Conservation (phyloP, 2,329 filamentous ascomycete genomes). For the Diaporthe vaccinii region DNA sequence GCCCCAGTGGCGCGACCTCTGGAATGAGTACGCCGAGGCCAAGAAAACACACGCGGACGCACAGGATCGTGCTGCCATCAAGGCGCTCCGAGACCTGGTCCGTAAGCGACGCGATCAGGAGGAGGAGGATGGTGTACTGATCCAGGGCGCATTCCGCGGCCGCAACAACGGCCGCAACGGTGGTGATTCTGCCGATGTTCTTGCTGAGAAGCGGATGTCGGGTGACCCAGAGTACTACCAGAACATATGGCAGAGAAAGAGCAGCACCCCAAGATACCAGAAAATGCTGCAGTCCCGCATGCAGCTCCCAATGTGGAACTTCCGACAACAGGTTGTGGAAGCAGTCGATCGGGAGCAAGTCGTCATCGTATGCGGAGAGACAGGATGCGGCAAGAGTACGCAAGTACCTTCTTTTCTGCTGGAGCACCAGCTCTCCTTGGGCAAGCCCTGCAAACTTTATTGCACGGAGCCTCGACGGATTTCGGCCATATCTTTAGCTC, state of each 20-base stretch:
- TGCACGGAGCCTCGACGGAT: slow-evolving; percentile 97
- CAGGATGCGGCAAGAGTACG: slow-evolving; percentile 96
- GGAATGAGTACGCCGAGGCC: slow-evolving; percentile 80
- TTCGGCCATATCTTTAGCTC: slow-evolving; percentile 93
- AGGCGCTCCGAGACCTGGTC: slow-evolving; percentile 78
- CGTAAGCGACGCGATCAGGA: slow-evolving; percentile 77
- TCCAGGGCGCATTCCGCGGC: slow-evolving; percentile 82
- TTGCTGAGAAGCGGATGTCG: slow-evolving; percentile 57
- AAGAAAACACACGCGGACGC: slow-evolving; percentile 80
- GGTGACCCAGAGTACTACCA: slow-evolving; percentile 64
- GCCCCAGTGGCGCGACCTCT: slow-evolving; percentile 85
- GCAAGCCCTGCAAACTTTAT: slow-evolving; percentile 89
- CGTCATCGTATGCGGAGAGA: slow-evolving; percentile 95
- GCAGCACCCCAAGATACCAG: slow-evolving; percentile 73
- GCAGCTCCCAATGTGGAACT: slow-evolving; percentile 91
- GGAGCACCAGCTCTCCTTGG: slow-evolving; percentile 86
- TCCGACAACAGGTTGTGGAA: slow-evolving; percentile 81
- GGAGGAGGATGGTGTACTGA: slow-evolving; percentile 79
- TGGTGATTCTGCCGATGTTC: slow-evolving; percentile 64
- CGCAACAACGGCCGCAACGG: slow-evolving; percentile 62
- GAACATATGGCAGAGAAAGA: slow-evolving; percentile 72
- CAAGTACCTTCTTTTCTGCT: slow-evolving; percentile 96
- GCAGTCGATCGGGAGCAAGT: slow-evolving; percentile 86
- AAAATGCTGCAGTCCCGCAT: slow-evolving; percentile 83
- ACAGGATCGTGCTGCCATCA: slow-evolving; percentile 77